Conservation (phyloP, 202 grass and related monocot species). For the Carex arenaria region DNA sequence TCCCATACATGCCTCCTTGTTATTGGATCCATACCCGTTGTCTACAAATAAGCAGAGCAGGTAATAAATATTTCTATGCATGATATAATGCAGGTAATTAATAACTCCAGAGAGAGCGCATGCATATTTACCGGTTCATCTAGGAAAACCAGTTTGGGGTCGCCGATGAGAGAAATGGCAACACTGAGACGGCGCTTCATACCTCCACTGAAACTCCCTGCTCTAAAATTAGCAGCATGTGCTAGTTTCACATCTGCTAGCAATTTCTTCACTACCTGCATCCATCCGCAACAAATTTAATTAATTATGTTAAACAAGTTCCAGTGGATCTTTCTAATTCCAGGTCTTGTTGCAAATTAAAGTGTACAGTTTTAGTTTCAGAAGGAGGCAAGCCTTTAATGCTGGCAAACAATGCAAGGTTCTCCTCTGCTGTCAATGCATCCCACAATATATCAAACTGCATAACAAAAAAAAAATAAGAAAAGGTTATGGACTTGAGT, state of each 20-base stretch:
- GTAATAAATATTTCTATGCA: neutral
- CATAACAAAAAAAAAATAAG: neutral
- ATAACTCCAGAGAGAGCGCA: too few species aligned
- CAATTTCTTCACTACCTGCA: conserved; percentile 64
- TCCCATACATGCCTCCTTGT: conserved; percentile 95
- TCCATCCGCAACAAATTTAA: neutral
- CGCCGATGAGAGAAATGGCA: conserved; percentile 82
- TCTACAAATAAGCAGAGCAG: conserved; percentile 23
- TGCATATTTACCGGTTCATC: conserved; percentile 68
- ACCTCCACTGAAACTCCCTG: conserved; percentile 92
- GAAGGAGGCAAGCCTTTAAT: conserved; percentile 80
- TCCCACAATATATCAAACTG: conserved; percentile 98
- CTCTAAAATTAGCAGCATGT: conserved; percentile 66
- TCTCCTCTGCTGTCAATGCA: conserved; percentile 73
- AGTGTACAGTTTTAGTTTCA: conserved; percentile 49
- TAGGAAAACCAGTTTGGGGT: conserved; percentile 86
- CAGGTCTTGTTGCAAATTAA: neutral
- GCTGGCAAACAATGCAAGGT: conserved; percentile 84
- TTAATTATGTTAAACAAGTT: neutral
- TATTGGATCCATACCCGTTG: conserved; percentile 98
- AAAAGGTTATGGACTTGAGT: neutral
- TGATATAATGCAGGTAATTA: too few species aligned
- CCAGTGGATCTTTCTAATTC: neutral
- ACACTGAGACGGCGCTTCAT: conserved; percentile 93
- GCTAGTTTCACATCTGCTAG: conserved; percentile 79